Conservation (phyloP, 352 stramenopile genomes). For the Pythium volutum region DNA sequence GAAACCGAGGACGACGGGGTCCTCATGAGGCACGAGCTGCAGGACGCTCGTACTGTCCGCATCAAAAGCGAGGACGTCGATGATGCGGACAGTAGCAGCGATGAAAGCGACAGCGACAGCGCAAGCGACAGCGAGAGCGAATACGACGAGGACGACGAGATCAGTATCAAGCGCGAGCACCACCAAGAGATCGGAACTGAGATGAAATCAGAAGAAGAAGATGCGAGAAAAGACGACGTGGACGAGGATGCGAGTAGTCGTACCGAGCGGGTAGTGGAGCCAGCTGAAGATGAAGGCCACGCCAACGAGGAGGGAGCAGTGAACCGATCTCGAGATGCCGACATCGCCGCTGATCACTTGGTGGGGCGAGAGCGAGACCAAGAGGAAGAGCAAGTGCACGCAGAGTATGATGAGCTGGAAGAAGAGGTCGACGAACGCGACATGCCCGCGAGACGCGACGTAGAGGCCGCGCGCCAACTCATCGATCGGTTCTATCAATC, state of each 20-base stretch:
- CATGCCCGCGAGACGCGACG: not conserved
- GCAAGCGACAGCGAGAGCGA: too few species aligned
- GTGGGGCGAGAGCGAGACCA: not conserved
- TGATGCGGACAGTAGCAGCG: not conserved
- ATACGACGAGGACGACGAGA: constrained; percentile 16
- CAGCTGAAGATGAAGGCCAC: not conserved
- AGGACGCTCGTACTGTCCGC: not conserved
- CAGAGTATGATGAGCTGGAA: constrained; percentile 15
- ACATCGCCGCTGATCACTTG: not conserved
- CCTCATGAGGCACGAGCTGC: not conserved
- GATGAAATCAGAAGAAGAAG: not conserved
- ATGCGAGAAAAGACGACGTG: not conserved
- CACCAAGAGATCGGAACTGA: not conserved
- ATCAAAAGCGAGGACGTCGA: constrained; percentile 14
- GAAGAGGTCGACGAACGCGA: constrained; percentile 11
- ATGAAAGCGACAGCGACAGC: not conserved
- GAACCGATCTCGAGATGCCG: not conserved
- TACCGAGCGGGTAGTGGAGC: not conserved
- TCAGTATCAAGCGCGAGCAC: not conserved
- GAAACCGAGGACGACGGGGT: constrained; percentile 7
- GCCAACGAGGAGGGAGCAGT: not conserved
- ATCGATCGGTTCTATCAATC: constrained; percentile 1
- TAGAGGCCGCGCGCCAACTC: not conserved
- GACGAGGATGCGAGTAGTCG: not conserved
- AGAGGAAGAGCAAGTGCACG: constrained; percentile 10